Evolutionary conservation across 495 filamentous ascomycete species (phyloP).

Genomic region (Penicillium coffeae): DNA sequence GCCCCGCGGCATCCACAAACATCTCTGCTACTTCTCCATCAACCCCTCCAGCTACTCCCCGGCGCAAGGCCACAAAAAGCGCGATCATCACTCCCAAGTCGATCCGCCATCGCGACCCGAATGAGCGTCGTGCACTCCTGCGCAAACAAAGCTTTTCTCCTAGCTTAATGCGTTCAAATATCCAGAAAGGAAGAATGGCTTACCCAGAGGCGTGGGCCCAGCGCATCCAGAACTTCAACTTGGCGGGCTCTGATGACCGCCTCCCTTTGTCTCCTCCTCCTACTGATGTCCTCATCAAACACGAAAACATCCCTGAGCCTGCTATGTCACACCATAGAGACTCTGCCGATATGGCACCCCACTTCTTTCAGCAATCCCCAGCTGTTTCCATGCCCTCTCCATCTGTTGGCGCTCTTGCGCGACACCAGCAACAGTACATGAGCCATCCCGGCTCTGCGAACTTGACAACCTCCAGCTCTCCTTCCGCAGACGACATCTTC

Average conservation of each 20-base stretch:
- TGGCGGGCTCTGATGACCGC: conserved; percentile 35
- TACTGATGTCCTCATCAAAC: conserved; percentile 41
- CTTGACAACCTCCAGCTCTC: conserved; percentile 38
- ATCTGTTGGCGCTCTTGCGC: conserved; percentile 23
- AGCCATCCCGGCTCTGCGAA: conserved; percentile 29
- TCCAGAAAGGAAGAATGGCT: conserved; percentile 40
- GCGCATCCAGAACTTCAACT: conserved; percentile 39
- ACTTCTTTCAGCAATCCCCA: conserved; percentile 37
- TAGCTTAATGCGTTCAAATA: conserved; percentile 38
- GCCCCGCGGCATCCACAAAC: conserved; percentile 15
- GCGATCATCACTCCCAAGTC: conserved; percentile 40
- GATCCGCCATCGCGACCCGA: conserved; percentile 39
- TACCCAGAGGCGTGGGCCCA: conserved; percentile 41
- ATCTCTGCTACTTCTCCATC: conserved; percentile 32
- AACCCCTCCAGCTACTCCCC: conserved; percentile 43
- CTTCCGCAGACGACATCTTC: conserved; percentile 42
- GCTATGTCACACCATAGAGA: conserved; percentile 20
- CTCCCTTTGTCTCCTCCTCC: conserved; percentile 45
- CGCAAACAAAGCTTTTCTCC: conserved; percentile 46
- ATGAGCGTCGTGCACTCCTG: conserved; percentile 35
- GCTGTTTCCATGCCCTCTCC: conserved; percentile 40
- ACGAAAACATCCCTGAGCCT: conserved; percentile 34
- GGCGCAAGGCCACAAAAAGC: conserved; percentile 33
- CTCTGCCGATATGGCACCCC: conserved; percentile 33
- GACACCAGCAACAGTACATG: conserved; percentile 38